Conservation (phyloP, 176 grass and related monocot species). For the Aegilops bicornis region DNA sequence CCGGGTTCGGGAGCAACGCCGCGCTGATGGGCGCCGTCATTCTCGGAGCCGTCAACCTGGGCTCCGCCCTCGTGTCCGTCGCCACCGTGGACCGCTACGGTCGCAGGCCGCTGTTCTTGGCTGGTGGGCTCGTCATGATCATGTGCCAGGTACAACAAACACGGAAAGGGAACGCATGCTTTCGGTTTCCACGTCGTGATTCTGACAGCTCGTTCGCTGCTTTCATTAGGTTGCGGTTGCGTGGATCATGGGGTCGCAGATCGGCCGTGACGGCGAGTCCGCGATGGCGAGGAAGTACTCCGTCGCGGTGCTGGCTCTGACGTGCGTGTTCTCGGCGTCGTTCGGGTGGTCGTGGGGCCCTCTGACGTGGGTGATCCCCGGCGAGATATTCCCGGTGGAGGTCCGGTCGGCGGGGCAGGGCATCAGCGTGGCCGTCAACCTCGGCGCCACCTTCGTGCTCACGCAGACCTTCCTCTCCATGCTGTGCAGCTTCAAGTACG, state of each 20-base stretch:
- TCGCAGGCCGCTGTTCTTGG: conserved; percentile 47
- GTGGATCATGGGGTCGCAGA: conserved; percentile 67
- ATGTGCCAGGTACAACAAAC: conserved; percentile 37
- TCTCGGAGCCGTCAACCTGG: conserved; percentile 56
- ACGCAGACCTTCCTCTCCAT: conserved; percentile 67
- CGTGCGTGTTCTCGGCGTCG: conserved; percentile 61
- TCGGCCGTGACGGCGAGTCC: conserved; percentile 22
- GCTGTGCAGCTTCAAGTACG: conserved; percentile 62
- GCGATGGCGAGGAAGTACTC: conserved; percentile 51
- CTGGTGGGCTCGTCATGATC: conserved; percentile 51
- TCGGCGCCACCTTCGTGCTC: conserved; percentile 69
- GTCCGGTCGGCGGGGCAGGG: conserved; percentile 68
- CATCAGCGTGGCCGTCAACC: conserved; percentile 67
- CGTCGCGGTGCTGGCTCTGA: conserved; percentile 57
- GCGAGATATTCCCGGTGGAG: conserved; percentile 84
- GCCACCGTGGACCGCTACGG: conserved; percentile 50
- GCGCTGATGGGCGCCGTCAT: conserved; percentile 64
- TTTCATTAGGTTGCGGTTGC: conserved; percentile 30
- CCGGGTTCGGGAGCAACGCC: conserved; percentile 52
- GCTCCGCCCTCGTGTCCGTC: conserved; percentile 40
- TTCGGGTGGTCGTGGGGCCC: conserved; percentile 85
- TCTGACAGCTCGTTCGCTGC: not conserved
- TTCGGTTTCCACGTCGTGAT: not conserved
- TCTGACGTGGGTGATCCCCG: conserved; percentile 67
- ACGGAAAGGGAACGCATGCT: not conserved